Evolutionary conservation across 73 alveolate species (phyloP), one percentile per base, ranked within the genome.

Genomic region (Paramecium caudatum): DNA sequence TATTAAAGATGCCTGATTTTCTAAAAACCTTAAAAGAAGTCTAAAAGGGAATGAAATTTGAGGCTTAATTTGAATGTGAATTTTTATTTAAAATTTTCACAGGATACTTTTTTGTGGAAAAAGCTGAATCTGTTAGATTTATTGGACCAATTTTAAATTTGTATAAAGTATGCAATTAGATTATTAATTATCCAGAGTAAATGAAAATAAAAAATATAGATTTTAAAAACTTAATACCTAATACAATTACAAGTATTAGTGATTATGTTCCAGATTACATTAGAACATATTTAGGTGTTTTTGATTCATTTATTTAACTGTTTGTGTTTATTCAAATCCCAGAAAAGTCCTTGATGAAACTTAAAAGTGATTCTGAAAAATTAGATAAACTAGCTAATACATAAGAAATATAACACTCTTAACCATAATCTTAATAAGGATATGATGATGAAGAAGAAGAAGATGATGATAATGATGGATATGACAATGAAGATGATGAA

Each of bases 251-350:
- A 2, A 37, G 69, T 41, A 37, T 74, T 17, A 41, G 47, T 41
- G 88, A 74, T 39, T 45, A 27, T 37, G 43, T 74, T 15, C 88
- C 88, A 16, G 88, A 74, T 16, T 7, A 32, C 13, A 23, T 45
- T 1, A 74, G 65, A 36, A 74, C 62, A 0, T 74, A 15, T 74
- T 10, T 74, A 23, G 88, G 62, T 0, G 65, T 74, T 9, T 74
- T 74, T 10, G 88, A 74, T 7, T 41, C 36, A 13, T 74, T 74
- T 13, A 23, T 74, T 3, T 74, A 74, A 74, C 43, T 74, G n/a
- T 74, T 74, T 74, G 65, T 74, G 0, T 74, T 74, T n/a, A 43
- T 74, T 27, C 55, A 74, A 74, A 74, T 74, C 16, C 88, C 88
- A 0, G 43, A 36, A 16, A n/a, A 23, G 19, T 74, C 88, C 5